phyloP scores from a whole-genome alignment of 129 eudicot species.

The Tagetes patula region DNA sequence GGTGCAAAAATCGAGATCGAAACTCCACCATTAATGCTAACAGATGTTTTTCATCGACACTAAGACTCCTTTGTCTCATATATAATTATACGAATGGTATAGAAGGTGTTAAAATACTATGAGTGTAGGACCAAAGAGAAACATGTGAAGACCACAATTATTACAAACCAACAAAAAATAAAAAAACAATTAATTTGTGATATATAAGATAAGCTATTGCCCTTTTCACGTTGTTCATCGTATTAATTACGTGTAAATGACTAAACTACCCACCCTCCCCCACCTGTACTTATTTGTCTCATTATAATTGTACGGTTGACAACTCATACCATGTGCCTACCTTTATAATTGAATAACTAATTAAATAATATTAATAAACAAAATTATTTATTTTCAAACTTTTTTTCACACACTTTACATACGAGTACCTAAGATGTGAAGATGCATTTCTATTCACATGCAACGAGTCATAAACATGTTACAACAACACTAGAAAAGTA shows the following conservation, averaged over 20 bases:
- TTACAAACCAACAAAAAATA: background rate
- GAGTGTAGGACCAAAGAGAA: background rate
- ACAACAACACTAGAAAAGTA: background rate
- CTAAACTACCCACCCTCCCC: slow-evolving; percentile 4
- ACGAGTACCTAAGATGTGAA: background rate
- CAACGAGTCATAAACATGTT: background rate
- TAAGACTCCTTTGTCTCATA: no score
- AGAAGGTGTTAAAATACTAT: no score
- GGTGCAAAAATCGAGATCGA: no score
- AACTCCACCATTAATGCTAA: no score
- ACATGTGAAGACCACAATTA: slow-evolving; percentile 19
- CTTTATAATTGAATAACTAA: background rate
- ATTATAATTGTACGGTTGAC: slow-evolving; percentile 25
- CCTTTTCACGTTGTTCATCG: slow-evolving; percentile 35
- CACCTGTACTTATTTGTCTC: slow-evolving; percentile 28
- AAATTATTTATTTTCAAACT: background rate
- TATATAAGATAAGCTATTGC: slow-evolving; percentile 32
- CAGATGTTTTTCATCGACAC: no score
- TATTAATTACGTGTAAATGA: slow-evolving; percentile 25
- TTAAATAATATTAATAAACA: background rate
- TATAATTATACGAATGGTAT: no score
- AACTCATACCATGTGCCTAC: slow-evolving; percentile 36
- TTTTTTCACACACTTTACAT: background rate
- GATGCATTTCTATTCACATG: slow-evolving; percentile 10
- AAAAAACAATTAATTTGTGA: background rate